phyloP scores from a whole-genome alignment of 352 stramenopile species.

The Globisporangium splendens region DNA sequence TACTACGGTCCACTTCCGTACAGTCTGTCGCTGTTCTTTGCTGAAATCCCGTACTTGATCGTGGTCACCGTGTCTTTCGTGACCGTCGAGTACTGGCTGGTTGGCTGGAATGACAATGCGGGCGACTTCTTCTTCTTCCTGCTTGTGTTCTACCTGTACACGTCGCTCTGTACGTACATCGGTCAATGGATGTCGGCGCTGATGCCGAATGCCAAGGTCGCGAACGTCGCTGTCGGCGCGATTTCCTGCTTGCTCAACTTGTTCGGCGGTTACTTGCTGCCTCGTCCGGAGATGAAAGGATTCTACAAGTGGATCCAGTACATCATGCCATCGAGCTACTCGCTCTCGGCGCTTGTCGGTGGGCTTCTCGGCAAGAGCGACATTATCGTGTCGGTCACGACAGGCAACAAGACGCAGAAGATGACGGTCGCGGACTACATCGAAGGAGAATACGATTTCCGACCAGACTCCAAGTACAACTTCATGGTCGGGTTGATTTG shows the following conservation, averaged over 20 bases:
- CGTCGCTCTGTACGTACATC: conserved; percentile 40
- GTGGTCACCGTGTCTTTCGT: conserved; percentile 29
- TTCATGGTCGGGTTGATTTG: conserved; percentile 43
- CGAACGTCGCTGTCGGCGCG: conserved; percentile 66
- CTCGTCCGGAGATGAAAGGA: conserved; percentile 14
- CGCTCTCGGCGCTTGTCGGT: conserved; percentile 14
- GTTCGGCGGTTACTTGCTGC: conserved; percentile 24
- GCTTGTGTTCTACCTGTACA: conserved; percentile 45
- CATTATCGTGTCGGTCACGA: conserved; percentile 19
- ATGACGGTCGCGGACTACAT: conserved; percentile 33
- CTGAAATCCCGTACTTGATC: conserved; percentile 40
- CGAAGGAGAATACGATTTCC: conserved; percentile 49
- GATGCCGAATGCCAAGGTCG: conserved; percentile 73
- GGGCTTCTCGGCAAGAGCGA: conserved; percentile 30
- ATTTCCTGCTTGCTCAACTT: conserved; percentile 64
- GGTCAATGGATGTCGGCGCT: conserved; percentile 74
- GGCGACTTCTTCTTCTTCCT: conserved; percentile 36
- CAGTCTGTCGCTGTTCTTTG: conserved; percentile 31
- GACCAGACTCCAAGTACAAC: conserved; percentile 36
- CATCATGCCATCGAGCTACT: conserved; percentile 24
- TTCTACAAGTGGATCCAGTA: conserved; percentile 30
- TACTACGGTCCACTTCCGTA: conserved; percentile 48
- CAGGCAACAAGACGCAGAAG: neutral
- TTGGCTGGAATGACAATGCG: conserved; percentile 27
- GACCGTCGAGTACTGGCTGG: conserved; percentile 43